These are phyloP conservation scores for Metarhizium anisopliae DNA, from an alignment of 2,329 filamentous ascomycete species.

Conservation along the genomic window DNA sequence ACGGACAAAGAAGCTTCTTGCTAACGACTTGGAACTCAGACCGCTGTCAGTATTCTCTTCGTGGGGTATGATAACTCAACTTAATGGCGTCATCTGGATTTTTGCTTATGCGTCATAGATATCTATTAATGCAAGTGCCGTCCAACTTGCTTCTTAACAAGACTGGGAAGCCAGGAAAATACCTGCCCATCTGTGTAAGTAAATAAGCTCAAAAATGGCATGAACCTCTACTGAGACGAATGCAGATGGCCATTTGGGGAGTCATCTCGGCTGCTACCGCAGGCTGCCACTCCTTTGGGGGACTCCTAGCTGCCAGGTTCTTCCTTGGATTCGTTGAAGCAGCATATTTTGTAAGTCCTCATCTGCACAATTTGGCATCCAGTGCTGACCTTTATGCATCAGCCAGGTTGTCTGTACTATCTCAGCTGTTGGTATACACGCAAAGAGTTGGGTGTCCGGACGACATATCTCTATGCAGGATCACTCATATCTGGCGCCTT, in stretches of 20 bases:
- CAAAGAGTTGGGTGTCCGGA: constrained; percentile 57
- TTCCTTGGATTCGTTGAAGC: constrained; percentile 29
- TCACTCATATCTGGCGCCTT: constrained; percentile 64
- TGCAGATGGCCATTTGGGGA: constrained; percentile 39
- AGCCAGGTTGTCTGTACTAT: constrained; percentile 54
- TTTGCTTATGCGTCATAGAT: constrained; percentile 18
- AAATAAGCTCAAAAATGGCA: neutral
- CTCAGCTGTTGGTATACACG: constrained; percentile 61
- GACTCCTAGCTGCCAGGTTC: constrained; percentile 27
- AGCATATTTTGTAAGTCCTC: constrained; percentile 30
- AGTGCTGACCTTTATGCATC: neutral
- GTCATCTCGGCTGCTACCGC: constrained; percentile 33
- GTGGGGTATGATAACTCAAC: constrained; percentile 23
- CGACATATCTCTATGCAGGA: constrained; percentile 58
- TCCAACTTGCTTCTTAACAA: constrained; percentile 44
- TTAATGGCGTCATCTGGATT: neutral
- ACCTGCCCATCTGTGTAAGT: constrained; percentile 33
- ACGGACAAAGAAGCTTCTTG: neutral
- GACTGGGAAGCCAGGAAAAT: constrained; percentile 37
- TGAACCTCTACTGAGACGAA: neutral
- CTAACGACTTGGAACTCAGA: constrained; percentile 17
- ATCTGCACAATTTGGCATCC: neutral
- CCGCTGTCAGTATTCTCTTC: constrained; percentile 41
- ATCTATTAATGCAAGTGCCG: constrained; percentile 41
- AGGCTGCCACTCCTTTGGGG: constrained; percentile 20